These are phyloP conservation scores for Tolypocladium pustulatum DNA, from an alignment of 2,329 filamentous ascomycete genomes.

Conservation along the genomic window DNA sequence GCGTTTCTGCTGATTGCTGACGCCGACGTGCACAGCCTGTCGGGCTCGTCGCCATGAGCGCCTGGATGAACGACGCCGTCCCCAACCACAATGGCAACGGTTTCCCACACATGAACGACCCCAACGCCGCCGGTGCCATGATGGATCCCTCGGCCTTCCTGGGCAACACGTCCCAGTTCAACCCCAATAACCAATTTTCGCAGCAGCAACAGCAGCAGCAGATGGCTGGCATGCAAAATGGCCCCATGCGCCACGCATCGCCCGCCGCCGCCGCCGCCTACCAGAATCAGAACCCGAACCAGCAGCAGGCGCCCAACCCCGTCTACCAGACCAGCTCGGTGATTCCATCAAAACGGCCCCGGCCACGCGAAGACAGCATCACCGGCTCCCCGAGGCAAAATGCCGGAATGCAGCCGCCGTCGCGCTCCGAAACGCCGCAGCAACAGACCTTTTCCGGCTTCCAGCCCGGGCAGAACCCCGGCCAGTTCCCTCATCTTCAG, in stretches of 20 bases:
- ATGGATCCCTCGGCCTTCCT: constrained; percentile 58
- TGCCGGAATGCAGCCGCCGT: constrained; percentile 62
- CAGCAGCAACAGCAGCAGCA: constrained; percentile 32
- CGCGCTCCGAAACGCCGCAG: constrained; percentile 86
- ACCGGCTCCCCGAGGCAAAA: constrained; percentile 72
- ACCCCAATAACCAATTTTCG: constrained; percentile 44
- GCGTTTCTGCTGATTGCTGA: constrained; percentile 32
- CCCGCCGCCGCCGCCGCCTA: constrained; percentile 43
- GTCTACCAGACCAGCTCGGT: constrained; percentile 77
- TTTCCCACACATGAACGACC: constrained; percentile 55
- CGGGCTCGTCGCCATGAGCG: constrained; percentile 50
- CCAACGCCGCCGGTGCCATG: constrained; percentile 45
- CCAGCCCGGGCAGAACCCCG: constrained; percentile 52
- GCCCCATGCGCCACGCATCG: constrained; percentile 72
- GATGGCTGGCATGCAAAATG: constrained; percentile 64
- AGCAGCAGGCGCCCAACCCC: constrained; percentile 23
- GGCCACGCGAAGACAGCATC: constrained; percentile 73
- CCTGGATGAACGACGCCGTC: constrained; percentile 63
- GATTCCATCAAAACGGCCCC: constrained; percentile 80
- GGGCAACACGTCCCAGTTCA: constrained; percentile 50
- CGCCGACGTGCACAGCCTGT: constrained; percentile 31
- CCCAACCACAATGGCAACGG: constrained; percentile 61
- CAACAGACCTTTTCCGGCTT: constrained; percentile 64
- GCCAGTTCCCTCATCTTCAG: constrained; percentile 73
- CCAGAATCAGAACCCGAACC: constrained; percentile 37